These are phyloP conservation scores for Arabidopsis hybrid DNA, from an alignment of 441 rosid species.

Conservation along the genomic window DNA sequence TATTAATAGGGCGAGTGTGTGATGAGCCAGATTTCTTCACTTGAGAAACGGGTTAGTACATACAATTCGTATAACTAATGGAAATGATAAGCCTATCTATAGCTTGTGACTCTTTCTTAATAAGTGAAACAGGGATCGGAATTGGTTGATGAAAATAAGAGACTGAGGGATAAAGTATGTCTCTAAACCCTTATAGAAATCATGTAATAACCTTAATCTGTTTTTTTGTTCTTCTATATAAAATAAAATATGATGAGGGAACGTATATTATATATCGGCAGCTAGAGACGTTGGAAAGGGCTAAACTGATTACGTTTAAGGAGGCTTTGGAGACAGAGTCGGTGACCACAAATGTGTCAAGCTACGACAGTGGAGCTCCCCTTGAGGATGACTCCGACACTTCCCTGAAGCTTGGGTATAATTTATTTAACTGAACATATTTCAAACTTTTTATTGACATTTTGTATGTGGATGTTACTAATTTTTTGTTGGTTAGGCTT, in stretches of 20 bases:
- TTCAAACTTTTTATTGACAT: not conserved
- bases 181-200: not conserved
- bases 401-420: slow-evolving; percentile 43
- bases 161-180: slow-evolving; percentile 64
- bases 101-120: not conserved
- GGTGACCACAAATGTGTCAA: slow-evolving; percentile 40
- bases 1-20: slow-evolving; percentile 67
- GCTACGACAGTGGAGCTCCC: slow-evolving; percentile 37
- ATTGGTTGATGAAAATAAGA: slow-evolving; percentile 79
- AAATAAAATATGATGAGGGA: not conserved
- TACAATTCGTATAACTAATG: not conserved
- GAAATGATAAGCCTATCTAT: not conserved
- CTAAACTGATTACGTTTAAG: slow-evolving; percentile 15
- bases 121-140: slow-evolving; percentile 57
- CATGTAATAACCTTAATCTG: not conserved
- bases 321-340: slow-evolving; percentile 39
- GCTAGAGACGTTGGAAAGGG: slow-evolving; percentile 31
- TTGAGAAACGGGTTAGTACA: slow-evolving; percentile 70
- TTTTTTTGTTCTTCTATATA: not conserved
- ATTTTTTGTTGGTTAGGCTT: slow-evolving; percentile 12
- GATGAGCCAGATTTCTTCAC: slow-evolving; percentile 66
- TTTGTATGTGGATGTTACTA: not conserved
- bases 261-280: slow-evolving; percentile 3
- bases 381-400: slow-evolving; percentile 42
- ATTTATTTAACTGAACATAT: not conserved